A percentile compares a stretch with the other conserved stretches of the same genome.
Conservation (phyloP, 1,284 basidiomycete genomes). For the Boletus calvinii region DNA sequence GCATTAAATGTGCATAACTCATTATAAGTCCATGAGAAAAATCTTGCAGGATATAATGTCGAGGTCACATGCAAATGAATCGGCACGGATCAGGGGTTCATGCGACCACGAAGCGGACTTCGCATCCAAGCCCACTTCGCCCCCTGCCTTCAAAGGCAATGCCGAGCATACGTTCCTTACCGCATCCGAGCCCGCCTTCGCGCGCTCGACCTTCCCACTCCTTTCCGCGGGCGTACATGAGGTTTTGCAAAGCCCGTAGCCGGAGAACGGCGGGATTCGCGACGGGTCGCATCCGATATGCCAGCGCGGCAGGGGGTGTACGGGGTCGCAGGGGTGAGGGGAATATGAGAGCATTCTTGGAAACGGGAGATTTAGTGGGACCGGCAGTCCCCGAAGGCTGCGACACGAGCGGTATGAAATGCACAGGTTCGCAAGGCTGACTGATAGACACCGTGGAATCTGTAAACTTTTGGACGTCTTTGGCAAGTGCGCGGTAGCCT, state of each 20-base stretch:
- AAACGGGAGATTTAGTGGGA: conserved; percentile 2
- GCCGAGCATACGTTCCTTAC: conserved; percentile 55
- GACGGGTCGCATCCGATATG: conserved; percentile 47
- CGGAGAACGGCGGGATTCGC: conserved; percentile 60
- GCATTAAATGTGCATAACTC: conserved; percentile 34
- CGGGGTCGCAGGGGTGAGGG: conserved; percentile 39
- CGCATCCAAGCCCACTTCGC: conserved; percentile 47
- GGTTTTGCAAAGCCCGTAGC: conserved; percentile 56
- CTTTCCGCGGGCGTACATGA: conserved; percentile 41
- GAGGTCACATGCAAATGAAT: conserved; percentile 4
- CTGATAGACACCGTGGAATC: conserved; percentile 8
- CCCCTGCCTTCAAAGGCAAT: conserved; percentile 60
- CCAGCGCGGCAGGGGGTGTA: conserved; percentile 29
- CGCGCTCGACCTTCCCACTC: conserved; percentile 47
- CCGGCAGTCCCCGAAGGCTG: conserved; percentile 20
- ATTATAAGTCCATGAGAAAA: conserved; percentile 28
- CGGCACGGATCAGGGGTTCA: conserved; percentile 15
- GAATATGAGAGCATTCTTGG: conserved; percentile 24
- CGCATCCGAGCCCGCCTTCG: conserved; percentile 48
- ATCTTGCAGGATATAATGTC: conserved; percentile 6
- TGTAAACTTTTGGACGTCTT: conserved; percentile 40
- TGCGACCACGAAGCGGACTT: conserved; percentile 35
- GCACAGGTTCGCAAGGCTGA: conserved; percentile 26
- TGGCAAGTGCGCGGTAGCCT: conserved; percentile 45
- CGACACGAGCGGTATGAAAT: conserved; percentile 34